Evolutionary conservation across 805 yeast genomes (phyloP), one percentile per base, ranked within the genome.

Genomic region (Ogataea ganodermae): DNA sequence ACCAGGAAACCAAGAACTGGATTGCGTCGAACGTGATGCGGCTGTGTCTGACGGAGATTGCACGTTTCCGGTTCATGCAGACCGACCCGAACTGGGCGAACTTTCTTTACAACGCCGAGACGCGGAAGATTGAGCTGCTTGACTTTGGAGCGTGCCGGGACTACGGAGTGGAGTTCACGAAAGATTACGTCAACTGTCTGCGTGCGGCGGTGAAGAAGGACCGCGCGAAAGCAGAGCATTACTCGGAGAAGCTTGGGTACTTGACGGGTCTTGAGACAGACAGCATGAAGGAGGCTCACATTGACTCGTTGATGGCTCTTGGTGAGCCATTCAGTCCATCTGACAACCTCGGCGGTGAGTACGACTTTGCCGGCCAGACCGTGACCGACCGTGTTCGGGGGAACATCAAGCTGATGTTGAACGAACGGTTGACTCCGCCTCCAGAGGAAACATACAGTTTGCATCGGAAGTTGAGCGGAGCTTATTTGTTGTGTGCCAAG

Each of bases 21-120:
- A 84, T 94, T 44, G 95, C 96, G 14, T 79, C 88, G 3, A 78
- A 85, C 55, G 83, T 94, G 44, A 86, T 94, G 96, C 78, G 89
- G 54, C 73, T 94, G 35, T 90, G 97, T 61, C 71, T 94, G 40
- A 74, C 78, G 56, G 99, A 94, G 68, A 87, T 94, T 65, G 88
- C 90, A 12, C 72, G 79, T 57, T 91, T 86, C 71, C 79, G 78
- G 60, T 92, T 85, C 70, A 94, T 94, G 99, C 99, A 94, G 70
- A 92, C 98, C 1, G 99, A 94, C 70, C 99, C 99, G 43, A 94
- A 94, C 67, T 94, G 99, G 99, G 97, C 99, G 37, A 94, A 94
- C 66, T 94, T 94, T 70, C 69, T 94, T 50, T 90, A 87, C 71
- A 90, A 94, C 61, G 73, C 73, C 27, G 57, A 71, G n/a, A 81